phyloP scores from a whole-genome alignment of 1,139 yeast species.

The Hyphopichia khmerensis region DNA sequence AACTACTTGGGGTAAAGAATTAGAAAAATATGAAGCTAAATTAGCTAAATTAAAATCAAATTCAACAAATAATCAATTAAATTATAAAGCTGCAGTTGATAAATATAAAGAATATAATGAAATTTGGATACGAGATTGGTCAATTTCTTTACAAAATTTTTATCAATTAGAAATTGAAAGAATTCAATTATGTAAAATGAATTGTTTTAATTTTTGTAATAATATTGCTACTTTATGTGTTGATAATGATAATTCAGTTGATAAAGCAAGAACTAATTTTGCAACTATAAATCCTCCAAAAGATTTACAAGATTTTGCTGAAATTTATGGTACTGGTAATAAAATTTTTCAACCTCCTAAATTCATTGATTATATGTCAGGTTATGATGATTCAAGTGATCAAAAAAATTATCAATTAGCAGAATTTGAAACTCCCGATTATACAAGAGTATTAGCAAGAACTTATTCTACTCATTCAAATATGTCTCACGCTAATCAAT shows the following conservation, averaged over 20 bases:
- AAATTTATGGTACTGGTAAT: conserved; percentile 64
- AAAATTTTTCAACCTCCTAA: conserved; percentile 57
- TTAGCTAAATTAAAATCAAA: conserved; percentile 53
- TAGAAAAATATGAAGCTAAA: conserved; percentile 64
- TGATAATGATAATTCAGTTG: conserved; percentile 73
- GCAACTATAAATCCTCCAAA: conserved; percentile 66
- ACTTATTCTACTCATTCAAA: conserved; percentile 29
- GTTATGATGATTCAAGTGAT: conserved; percentile 26
- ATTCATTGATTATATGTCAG: conserved; percentile 41
- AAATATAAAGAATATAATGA: conserved; percentile 67
- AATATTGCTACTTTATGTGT: conserved; percentile 76
- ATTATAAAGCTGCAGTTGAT: conserved; percentile 59
- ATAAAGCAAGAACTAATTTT: conserved; percentile 61
- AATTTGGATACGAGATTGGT: conserved; percentile 81
- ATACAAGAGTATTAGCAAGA: conserved; percentile 31
- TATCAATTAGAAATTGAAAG: conserved; percentile 80
- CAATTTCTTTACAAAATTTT: conserved; percentile 60
- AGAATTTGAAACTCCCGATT: conserved; percentile 36
- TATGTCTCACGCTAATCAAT: conserved; percentile 5
- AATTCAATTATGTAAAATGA: conserved; percentile 70
- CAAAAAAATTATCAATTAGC: conserved; percentile 24
- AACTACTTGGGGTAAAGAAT: conserved; percentile 76
- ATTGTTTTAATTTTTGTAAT: conserved; percentile 82
- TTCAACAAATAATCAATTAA: conserved; percentile 49
- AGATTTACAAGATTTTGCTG: conserved; percentile 60